phyloP scores from a whole-genome alignment of 2,329 filamentous ascomycete genomes.

The Raffaelea arxii region DNA sequence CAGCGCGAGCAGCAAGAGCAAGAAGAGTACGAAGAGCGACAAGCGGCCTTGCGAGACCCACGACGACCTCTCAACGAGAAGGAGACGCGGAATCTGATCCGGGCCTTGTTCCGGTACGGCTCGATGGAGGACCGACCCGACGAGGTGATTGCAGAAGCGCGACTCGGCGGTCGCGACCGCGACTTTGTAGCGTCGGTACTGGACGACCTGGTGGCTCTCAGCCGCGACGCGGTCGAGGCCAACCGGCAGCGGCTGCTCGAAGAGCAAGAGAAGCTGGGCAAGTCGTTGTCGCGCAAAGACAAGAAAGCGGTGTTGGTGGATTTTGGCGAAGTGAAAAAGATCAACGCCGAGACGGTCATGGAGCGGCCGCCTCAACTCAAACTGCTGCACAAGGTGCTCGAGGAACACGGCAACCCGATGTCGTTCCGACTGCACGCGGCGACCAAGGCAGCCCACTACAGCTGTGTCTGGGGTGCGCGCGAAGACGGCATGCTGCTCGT shows the following conservation, averaged over 20 bases:
- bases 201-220: constrained; percentile 57
- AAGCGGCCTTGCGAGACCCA: constrained; percentile 68
- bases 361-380: constrained; percentile 85
- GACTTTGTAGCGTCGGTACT: constrained; percentile 71
- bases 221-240: constrained; percentile 49
- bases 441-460: constrained; percentile 84
- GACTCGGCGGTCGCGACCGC: constrained; percentile 70
- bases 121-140: constrained; percentile 80
- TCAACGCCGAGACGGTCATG: constrained; percentile 91
- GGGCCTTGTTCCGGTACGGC: constrained; percentile 84
- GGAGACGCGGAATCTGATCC: constrained; percentile 84
- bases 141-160: constrained; percentile 80
- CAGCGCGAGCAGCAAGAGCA: constrained; percentile 59
- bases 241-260: constrained; percentile 65
- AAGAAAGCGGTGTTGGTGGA: constrained; percentile 95
- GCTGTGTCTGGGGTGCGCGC: constrained; percentile 80
- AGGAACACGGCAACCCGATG: constrained; percentile 57
- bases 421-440: constrained; percentile 85
- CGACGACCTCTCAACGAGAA: constrained; percentile 85
- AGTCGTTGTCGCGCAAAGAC: constrained; percentile 88
- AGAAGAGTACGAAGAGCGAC: constrained; percentile 64
- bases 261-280: constrained; percentile 74
- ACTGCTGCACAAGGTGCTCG: constrained; percentile 66
- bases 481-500: constrained; percentile 97
- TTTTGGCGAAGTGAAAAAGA: constrained; percentile 83